Evolutionary conservation across 768 basidiomycete genomes (phyloP).

Genomic region (Gloeopeniophorella convolvens): DNA sequence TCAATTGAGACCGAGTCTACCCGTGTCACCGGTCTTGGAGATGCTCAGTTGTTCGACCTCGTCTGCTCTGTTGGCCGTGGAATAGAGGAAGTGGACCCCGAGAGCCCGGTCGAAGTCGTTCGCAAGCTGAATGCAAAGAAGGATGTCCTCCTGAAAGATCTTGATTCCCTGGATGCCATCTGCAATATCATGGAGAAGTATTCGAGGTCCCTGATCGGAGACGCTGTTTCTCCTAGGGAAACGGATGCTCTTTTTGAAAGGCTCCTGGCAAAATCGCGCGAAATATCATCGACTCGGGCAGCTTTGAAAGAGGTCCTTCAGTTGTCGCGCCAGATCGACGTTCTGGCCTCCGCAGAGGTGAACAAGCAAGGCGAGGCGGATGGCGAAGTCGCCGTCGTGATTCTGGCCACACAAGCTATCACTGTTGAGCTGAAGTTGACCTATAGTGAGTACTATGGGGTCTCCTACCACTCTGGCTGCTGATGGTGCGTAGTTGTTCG

Average conservation of each 20-base stretch:
- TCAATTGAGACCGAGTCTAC: slow-evolving; percentile 46
- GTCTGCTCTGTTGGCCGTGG: slow-evolving; percentile 36
- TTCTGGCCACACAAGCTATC: slow-evolving; percentile 34
- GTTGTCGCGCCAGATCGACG: slow-evolving; percentile 35
- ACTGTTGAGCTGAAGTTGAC: slow-evolving; percentile 42
- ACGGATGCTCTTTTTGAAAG: slow-evolving; percentile 38
- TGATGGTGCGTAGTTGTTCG: slow-evolving; percentile 41
- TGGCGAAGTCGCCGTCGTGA: slow-evolving; percentile 36
- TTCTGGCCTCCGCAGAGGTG: slow-evolving; percentile 29
- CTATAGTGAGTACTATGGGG: slow-evolving; percentile 37
- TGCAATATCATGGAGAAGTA: slow-evolving; percentile 38
- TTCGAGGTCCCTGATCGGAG: slow-evolving; percentile 37
- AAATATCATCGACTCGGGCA: slow-evolving; percentile 30
- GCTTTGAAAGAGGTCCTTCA: slow-evolving; percentile 30
- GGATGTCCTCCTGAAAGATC: slow-evolving; percentile 32
- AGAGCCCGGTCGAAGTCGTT: slow-evolving; percentile 20
- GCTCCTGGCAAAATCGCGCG: slow-evolving; percentile 34
- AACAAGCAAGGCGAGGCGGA: slow-evolving; percentile 28
- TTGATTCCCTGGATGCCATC: slow-evolving; percentile 36
- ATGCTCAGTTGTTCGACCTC: slow-evolving; percentile 48
- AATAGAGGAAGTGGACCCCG: slow-evolving; percentile 21
- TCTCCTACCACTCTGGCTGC: too few species aligned
- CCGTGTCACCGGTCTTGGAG: slow-evolving; percentile 45
- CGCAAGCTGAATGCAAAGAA: slow-evolving; percentile 31
- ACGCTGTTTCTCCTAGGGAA: slow-evolving; percentile 33